phyloP scores from a whole-genome alignment of 208 protist genomes.

The Leishmania mexicana region DNA sequence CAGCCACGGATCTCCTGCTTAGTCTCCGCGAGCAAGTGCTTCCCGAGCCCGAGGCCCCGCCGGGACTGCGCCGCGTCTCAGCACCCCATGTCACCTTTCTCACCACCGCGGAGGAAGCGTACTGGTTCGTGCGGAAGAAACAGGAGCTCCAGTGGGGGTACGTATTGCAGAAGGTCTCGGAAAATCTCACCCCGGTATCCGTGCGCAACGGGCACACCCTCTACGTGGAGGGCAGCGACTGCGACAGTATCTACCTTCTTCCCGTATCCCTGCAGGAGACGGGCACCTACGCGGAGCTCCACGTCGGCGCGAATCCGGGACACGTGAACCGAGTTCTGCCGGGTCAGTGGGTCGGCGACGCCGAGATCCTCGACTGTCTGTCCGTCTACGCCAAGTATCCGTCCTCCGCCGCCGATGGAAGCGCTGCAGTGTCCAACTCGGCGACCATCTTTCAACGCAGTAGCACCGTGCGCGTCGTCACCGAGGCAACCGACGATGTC shows the following conservation, averaged over 20 bases:
- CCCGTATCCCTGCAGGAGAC: constrained; percentile 16
- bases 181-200: constrained; percentile 19
- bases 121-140: constrained; percentile 20
- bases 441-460: constrained; percentile 4
- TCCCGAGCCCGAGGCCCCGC: constrained; percentile 24
- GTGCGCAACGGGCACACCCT: constrained; percentile 13
- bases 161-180: constrained; percentile 29
- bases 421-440: not conserved
- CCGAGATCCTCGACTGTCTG: constrained; percentile 35
- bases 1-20: constrained; percentile 25
- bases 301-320: not conserved
- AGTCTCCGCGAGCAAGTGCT: constrained; percentile 32
- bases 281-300: constrained; percentile 6
- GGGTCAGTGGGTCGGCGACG: constrained; percentile 52
- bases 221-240: constrained; percentile 24
- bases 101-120: constrained; percentile 51
- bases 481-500: not conserved
- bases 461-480: constrained; percentile 24
- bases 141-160: constrained; percentile 46
- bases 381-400: constrained; percentile 15
- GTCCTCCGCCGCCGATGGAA: not conserved
- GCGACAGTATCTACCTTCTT: constrained; percentile 40
- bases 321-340: constrained; percentile 17
- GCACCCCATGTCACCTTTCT: constrained; percentile 25
- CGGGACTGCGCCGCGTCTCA: constrained; percentile 4